Evolutionary conservation across 1,284 basidiomycete species (phyloP), one percentile per base, ranked within the genome.

Genomic region (Apiotrichum veenhuisii): DNA sequence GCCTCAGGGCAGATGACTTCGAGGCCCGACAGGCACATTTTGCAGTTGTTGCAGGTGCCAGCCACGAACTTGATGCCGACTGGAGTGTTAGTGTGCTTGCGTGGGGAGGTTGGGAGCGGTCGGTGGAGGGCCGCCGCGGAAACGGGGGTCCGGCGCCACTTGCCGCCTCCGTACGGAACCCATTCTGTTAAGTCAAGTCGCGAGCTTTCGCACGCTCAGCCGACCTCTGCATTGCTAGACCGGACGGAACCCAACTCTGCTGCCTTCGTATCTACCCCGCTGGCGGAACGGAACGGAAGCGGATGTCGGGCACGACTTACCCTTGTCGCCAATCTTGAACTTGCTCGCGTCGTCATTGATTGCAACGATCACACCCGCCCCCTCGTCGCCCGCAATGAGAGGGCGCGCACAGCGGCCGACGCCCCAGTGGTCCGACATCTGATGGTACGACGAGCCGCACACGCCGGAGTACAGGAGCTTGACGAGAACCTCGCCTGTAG

Each of bases 1-100:
- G 80, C 84, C 12, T 84, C 70, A 22, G 73, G 62, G 72, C 90
- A 92, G 34, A 68, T 23, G 46, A 55, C 49, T 68, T 91, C 89
- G 50, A 81, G 77, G 30, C 85, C 88, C 59, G 82, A 82, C 55
- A 82, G 80, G 74, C 91, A 91, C 62, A 81, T 82, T 68, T 88
- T 85, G 74, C 89, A 93, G 63, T 85, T 78, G 33, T 85, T 77
- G 66, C 81, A 90, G 49, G 82, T 84, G 66, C 85, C 81, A 7
- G 86, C 87, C 34, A 88, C 77, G 86, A 52, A 59, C 46, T 93
- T 94, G 80, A 95, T 85, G 9, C 91, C 91, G 42, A 94, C 90
- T 58, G 48, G n/a, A 23, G 4, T 9, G n/a, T 43, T 17, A 18
- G 20, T 11, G 3, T 12, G 5, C n/a, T n/a, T n/a, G n/a, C n/a